phyloP scores from a whole-genome alignment of 163 green algal species.

The Chlamydomonas reinhardtii region DNA sequence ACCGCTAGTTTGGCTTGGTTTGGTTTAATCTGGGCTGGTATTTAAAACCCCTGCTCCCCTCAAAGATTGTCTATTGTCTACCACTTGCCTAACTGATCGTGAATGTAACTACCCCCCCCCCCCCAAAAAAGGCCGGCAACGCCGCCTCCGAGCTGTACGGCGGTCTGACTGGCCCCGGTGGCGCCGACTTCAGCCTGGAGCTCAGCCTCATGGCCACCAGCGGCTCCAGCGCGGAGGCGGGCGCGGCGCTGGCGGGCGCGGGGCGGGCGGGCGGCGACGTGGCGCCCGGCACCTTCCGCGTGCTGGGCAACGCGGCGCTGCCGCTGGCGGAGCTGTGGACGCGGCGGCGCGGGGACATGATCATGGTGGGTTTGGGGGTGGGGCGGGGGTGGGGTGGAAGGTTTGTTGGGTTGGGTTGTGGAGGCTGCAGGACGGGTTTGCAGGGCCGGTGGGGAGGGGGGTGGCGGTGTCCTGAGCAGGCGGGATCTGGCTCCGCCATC shows the following conservation, averaged over 20 bases:
- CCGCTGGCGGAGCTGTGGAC: constrained; percentile 45
- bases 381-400: background rate
- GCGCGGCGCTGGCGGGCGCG: background rate
- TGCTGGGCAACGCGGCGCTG: constrained; percentile 9
- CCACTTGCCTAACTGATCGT: no score
- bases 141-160: constrained; percentile 18
- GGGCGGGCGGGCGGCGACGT: background rate
- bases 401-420: no score
- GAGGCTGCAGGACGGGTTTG: no score
- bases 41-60: no score
- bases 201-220: constrained; percentile 42
- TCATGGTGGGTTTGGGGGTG: constrained; percentile 12
- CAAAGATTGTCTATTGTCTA: no score
- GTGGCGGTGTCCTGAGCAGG: no score
- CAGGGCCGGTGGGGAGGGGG: no score
- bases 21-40: no score
- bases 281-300: background rate
- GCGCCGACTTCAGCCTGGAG: constrained; percentile 31
- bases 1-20: no score
- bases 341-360: constrained; percentile 14
- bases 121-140: background rate
- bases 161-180: background rate
- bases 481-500: no score
- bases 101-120: no score
- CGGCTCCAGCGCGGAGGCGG: constrained; percentile 18